These are phyloP conservation scores for Malassezia japonica DNA, from an alignment of 1,284 basidiomycete genomes.

Conservation along the genomic window DNA sequence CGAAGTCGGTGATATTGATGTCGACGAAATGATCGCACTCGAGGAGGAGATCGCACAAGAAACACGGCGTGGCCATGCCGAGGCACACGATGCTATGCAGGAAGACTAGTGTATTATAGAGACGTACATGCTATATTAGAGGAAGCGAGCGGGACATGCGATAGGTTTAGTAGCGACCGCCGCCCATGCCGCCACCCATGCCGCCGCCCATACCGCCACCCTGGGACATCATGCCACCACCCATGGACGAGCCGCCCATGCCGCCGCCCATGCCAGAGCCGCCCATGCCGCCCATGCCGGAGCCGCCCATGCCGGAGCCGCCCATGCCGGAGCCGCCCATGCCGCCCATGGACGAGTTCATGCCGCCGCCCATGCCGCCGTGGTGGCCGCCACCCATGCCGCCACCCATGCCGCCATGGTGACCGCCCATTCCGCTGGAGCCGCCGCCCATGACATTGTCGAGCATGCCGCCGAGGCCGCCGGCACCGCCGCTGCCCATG, in stretches of 20 bases:
- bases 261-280: not conserved
- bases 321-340: not conserved
- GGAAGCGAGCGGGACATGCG: too few species aligned
- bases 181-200: constrained; percentile 1
- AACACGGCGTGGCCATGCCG: not conserved
- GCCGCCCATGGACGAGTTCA: constrained; percentile 1
- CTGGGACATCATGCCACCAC: constrained; percentile 5
- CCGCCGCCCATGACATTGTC: constrained; percentile 3
- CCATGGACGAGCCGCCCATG: not conserved
- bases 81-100: too few species aligned
- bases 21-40: constrained; percentile 17
- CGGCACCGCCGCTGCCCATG: constrained; percentile 5
- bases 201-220: not conserved
- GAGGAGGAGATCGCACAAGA: constrained; percentile 19
- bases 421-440: too few species aligned
- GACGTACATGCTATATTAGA: not conserved
- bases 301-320: not conserved
- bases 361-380: constrained; percentile 1
- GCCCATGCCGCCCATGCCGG: constrained; percentile 16
- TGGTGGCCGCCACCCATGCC: constrained; percentile 1
- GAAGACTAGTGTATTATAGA: not conserved
- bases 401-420: not conserved
- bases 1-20: constrained; percentile 10
- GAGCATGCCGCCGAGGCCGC: constrained; percentile 2
- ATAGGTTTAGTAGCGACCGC: constrained; percentile 3